Conservation (phyloP, 495 filamentous ascomycete species). For the Talaromyces thailandensis region DNA sequence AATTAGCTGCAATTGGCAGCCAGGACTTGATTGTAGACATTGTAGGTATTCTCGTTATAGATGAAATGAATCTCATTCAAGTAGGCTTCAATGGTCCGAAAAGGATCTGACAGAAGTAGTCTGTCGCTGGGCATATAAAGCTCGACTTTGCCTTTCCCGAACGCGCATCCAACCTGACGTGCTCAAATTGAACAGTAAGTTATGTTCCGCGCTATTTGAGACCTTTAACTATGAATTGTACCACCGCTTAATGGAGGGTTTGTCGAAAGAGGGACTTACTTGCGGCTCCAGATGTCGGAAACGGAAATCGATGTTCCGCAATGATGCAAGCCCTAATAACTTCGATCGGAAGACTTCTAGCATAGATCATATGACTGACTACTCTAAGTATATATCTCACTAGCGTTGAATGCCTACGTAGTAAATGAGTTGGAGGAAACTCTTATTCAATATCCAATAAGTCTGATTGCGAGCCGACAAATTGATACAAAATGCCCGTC, state of each 20-base stretch:
- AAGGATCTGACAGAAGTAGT: neutral
- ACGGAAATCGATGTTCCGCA: neutral
- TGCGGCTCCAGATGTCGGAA: neutral
- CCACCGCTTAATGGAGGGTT: neutral
- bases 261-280: neutral
- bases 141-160: neutral
- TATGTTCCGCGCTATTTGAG: neutral
- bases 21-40: constrained; percentile 30
- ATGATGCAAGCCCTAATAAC: neutral
- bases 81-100: neutral
- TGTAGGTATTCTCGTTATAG: neutral
- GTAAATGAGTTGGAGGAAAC: neutral
- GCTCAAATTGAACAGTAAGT: neutral
- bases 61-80: neutral
- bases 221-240: neutral
- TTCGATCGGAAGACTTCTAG: neutral
- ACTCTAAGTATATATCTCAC: neutral
- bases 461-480: neutral
- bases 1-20: constrained; percentile 53
- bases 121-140: no score
- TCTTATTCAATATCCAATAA: neutral
- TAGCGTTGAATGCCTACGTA: neutral
- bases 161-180: neutral
- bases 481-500: constrained; percentile 35
- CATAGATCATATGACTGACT: neutral